These are phyloP conservation scores for Rhodocollybia butyracea DNA, from an alignment of 768 basidiomycete species.

Conservation along the genomic window DNA sequence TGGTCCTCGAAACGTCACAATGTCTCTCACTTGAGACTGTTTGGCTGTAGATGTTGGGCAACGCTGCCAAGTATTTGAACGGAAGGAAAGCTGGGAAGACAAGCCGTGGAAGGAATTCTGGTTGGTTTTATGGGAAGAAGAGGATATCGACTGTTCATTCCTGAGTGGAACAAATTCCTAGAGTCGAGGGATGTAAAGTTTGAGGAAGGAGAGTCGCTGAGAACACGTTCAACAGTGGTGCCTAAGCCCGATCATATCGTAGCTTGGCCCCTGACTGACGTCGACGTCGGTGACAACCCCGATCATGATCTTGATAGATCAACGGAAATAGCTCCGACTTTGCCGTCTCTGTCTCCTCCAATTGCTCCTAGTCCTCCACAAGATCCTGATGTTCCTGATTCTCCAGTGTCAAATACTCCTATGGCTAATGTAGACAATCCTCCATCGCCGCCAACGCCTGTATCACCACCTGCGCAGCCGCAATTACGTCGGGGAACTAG, in stretches of 20 bases:
- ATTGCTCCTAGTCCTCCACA: too few species aligned
- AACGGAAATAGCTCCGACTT: too few species aligned
- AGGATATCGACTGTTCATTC: background rate
- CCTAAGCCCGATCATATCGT: background rate
- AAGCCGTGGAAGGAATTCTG: background rate
- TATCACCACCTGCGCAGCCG: too few species aligned
- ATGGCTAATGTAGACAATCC: too few species aligned
- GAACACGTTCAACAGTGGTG: background rate
- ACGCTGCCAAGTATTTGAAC: background rate
- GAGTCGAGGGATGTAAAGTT: background rate
- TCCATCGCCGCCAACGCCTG: too few species aligned
- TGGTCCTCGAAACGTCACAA: background rate
- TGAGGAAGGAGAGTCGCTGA: background rate
- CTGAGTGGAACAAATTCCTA: background rate
- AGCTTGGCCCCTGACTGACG: background rate
- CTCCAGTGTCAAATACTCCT: too few species aligned
- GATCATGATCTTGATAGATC: too few species aligned
- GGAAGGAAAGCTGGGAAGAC: background rate
- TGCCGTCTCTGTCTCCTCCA: too few species aligned
- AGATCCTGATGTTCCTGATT: too few species aligned
- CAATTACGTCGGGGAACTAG: too few species aligned
- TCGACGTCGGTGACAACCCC: background rate
- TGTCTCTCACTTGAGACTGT: background rate
- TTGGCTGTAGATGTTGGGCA: background rate
- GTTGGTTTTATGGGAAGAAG: background rate